phyloP scores from a whole-genome alignment of 139 green algal genomes.

The Raphidocelis subcapitata region DNA sequence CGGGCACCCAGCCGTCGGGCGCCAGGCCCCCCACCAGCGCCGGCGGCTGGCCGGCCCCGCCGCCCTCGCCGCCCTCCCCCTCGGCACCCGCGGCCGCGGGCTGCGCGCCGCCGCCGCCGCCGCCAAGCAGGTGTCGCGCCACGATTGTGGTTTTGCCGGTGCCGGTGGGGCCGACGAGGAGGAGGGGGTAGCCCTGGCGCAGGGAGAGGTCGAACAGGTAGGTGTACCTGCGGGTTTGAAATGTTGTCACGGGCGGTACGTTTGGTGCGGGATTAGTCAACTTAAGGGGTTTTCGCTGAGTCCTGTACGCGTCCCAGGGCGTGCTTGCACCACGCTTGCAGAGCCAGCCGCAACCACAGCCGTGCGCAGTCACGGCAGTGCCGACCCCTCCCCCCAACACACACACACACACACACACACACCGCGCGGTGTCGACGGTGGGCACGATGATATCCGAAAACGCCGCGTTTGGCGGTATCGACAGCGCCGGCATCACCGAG shows the following conservation, averaged over 20 bases:
- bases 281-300: no score
- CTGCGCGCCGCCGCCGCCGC: background rate
- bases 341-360: no score
- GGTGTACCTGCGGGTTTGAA: conserved; percentile 49
- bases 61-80: background rate
- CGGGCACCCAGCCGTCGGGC: conserved; percentile 53
- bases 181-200: conserved; percentile 57
- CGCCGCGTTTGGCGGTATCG: conserved; percentile 45
- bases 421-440: conserved; percentile 58
- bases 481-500: conserved; percentile 38
- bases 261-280: no score
- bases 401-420: background rate
- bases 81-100: background rate
- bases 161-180: conserved; percentile 70
- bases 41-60: background rate
- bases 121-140: conserved; percentile 36
- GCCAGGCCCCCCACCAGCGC: conserved; percentile 39
- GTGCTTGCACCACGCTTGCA: no score
- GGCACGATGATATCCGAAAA: conserved; percentile 77
- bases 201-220: conserved; percentile 69
- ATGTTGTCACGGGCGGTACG: no score
- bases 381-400: background rate
- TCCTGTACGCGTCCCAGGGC: no score
- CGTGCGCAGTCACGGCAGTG: background rate
- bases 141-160: conserved; percentile 71